phyloP scores from a whole-genome alignment of 2,329 filamentous ascomycete species.

The Colletotrichum sp. region DNA sequence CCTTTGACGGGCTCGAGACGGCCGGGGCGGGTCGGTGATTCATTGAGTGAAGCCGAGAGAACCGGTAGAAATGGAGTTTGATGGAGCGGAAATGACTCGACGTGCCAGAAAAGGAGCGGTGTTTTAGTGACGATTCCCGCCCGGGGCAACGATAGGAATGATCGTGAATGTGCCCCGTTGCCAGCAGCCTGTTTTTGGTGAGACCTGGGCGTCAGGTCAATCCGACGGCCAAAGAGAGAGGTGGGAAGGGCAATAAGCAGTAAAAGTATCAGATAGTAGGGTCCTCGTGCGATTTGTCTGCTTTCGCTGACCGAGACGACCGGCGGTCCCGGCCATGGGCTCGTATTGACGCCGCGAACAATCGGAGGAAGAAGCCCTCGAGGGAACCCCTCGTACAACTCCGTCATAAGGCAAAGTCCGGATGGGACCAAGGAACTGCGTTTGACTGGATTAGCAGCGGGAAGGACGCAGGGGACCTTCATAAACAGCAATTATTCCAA shows the following conservation, averaged over 20 bases:
- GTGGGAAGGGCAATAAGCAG: not conserved
- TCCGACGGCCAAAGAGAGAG: not conserved
- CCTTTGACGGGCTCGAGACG: not conserved
- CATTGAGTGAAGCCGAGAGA: not conserved
- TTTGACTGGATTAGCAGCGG: not conserved
- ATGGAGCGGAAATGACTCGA: slow-evolving; percentile 18
- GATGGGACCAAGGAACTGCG: not conserved
- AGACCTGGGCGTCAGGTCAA: not conserved
- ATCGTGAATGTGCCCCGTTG: not conserved
- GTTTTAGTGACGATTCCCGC: not conserved
- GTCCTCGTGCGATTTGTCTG: not conserved
- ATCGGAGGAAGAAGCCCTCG: not conserved
- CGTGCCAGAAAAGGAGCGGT: not conserved
- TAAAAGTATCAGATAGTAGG: not conserved
- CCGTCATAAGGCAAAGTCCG: not conserved
- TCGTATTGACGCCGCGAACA: not conserved
- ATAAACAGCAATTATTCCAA: not conserved
- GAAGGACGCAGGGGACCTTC: not conserved
- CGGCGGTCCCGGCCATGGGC: not conserved
- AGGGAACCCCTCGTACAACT: not conserved
- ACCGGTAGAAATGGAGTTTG: slow-evolving; percentile 11
- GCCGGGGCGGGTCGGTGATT: not conserved
- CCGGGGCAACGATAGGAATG: not conserved
- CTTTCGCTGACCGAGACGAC: slow-evolving; percentile 6
- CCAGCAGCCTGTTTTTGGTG: not conserved